These are phyloP conservation scores for Mycocentrospora acerina DNA, from an alignment of 2,329 filamentous ascomycete species.

Conservation along the genomic window DNA sequence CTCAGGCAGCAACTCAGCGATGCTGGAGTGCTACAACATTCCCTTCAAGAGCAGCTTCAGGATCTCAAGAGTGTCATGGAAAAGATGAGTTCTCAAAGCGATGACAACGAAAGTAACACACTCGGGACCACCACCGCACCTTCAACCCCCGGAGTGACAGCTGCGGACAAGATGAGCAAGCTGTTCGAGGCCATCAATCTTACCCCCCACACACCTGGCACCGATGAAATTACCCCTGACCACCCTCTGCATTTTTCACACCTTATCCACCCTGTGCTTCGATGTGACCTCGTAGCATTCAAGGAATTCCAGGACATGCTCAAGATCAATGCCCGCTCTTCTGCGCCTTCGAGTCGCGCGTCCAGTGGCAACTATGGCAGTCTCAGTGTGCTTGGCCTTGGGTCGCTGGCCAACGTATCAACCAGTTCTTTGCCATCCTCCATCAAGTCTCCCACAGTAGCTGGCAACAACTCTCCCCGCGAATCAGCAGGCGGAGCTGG, in stretches of 20 bases:
- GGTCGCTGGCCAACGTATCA: constrained; percentile 53
- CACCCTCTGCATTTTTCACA: constrained; percentile 76
- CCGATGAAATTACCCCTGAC: constrained; percentile 59
- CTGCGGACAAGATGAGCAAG: constrained; percentile 58
- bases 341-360: constrained; percentile 63
- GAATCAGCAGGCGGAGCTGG: constrained; percentile 25
- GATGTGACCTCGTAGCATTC: constrained; percentile 77
- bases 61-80: constrained; percentile 94
- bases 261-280: constrained; percentile 78
- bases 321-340: constrained; percentile 60
- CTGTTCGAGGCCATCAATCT: constrained; percentile 63
- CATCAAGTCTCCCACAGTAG: constrained; percentile 48
- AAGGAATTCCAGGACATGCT: constrained; percentile 83
- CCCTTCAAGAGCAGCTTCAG: constrained; percentile 88
- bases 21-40: constrained; percentile 80
- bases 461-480: constrained; percentile 38
- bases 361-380: constrained; percentile 71
- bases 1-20: constrained; percentile 82
- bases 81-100: constrained; percentile 72
- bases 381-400: constrained; percentile 61
- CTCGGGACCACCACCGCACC: constrained; percentile 66
- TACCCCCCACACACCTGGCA: constrained; percentile 51
- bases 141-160: constrained; percentile 71
- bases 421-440: constrained; percentile 55
- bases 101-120: constrained; percentile 69